Evolutionary conservation across 2,329 filamentous ascomycete species (phyloP).

Genomic region (Dryadomyces sulphureus): DNA sequence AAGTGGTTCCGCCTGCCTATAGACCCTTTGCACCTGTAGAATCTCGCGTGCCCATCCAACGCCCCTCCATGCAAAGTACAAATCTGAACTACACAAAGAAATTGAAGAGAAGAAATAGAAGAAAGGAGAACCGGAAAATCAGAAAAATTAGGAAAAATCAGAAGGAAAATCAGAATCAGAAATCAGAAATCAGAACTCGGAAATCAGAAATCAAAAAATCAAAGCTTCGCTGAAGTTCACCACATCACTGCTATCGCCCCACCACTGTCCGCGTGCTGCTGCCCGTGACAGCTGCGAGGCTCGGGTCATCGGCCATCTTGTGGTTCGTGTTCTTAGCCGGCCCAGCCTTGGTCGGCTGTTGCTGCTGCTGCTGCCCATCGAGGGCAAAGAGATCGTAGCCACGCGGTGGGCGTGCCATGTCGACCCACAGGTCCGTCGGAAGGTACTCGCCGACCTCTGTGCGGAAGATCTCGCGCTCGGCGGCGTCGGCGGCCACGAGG

Average conservation of each 20-base stretch:
- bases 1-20: not conserved
- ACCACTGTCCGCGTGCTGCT: constrained; percentile 10
- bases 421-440: constrained; percentile 77
- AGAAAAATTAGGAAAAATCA: not conserved
- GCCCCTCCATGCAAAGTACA: not conserved
- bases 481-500: constrained; percentile 57
- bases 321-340: not conserved
- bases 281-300: not conserved
- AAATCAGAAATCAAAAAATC: too few relatives aligned
- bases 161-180: too few relatives aligned
- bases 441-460: constrained; percentile 74
- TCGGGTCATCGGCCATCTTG: not conserved
- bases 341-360: not conserved
- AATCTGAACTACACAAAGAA: too few relatives aligned
- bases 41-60: not conserved
- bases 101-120: not conserved
- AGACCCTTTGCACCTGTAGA: not conserved
- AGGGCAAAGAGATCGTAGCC: constrained; percentile 28
- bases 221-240: too few relatives aligned
- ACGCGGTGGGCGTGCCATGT: constrained; percentile 46
- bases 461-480: constrained; percentile 63
- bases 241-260: not conserved
- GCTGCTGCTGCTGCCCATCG: not conserved
- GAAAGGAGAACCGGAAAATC: too few relatives aligned
- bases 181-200: not conserved